Percentiles rank a stretch among this genome's conserved stretches.
Conservation (phyloP, 257 asterid species). For the Asclepias syriaca region DNA sequence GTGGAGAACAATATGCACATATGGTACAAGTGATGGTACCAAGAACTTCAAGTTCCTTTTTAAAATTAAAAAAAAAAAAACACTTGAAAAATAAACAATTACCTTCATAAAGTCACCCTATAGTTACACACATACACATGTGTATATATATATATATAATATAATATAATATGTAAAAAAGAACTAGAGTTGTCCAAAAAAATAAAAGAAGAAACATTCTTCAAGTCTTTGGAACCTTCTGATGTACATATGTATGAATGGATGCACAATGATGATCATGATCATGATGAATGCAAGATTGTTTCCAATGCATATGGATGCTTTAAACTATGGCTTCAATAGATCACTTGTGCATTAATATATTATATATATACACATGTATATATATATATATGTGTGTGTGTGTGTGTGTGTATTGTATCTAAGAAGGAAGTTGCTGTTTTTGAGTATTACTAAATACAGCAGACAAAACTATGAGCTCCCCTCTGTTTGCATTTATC, state of each 20-base stretch:
- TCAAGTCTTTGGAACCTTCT: neutral
- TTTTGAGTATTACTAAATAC: neutral
- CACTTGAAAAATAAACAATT: neutral
- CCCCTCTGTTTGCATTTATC: neutral
- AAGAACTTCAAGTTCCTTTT: slow-evolving; percentile 11
- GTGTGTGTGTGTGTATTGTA: too few species aligned
- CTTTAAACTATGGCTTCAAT: neutral
- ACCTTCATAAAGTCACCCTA: neutral
- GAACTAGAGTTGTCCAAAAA: neutral
- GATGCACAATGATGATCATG: neutral
- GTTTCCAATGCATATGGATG: too few species aligned
- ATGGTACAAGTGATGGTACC: slow-evolving; percentile 17
- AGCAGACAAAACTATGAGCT: neutral
- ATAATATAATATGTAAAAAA: neutral
- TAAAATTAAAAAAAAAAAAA: neutral
- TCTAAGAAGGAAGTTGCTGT: neutral
- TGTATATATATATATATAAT: neutral
- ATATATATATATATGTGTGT: neutral
- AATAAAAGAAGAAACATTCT: neutral
- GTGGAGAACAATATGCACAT: slow-evolving; percentile 41
- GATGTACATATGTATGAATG: neutral
- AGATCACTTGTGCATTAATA: neutral
- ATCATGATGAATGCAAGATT: too few species aligned
- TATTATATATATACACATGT: too few species aligned
- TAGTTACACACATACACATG: neutral